Evolutionary conservation across 2,329 filamentous ascomycete genomes (phyloP).

Genomic region (Penicillium fuscoglaucum): DNA sequence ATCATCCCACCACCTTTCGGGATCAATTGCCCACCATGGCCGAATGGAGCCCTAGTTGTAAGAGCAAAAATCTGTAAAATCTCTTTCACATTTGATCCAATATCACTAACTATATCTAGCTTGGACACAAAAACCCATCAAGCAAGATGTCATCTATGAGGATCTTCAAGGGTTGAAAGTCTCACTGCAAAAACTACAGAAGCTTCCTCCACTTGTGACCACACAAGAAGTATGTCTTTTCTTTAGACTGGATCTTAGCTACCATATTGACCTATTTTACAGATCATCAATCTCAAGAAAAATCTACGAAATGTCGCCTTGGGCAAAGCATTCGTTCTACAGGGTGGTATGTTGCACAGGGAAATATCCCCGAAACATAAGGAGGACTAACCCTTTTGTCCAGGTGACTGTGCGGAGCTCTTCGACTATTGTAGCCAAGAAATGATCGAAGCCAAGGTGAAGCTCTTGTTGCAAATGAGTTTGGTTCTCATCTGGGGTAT

Average conservation of each 20-base stretch:
- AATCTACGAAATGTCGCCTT: constrained; percentile 81
- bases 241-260: neutral
- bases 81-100: neutral
- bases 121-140: constrained; percentile 48
- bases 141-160: constrained; percentile 50
- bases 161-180: constrained; percentile 42
- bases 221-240: constrained; percentile 41
- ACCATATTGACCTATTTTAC: constrained; percentile 2
- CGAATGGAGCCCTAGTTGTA: constrained; percentile 36
- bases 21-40: constrained; percentile 20
- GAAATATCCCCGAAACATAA: neutral
- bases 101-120: constrained; percentile 24
- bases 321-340: constrained; percentile 88
- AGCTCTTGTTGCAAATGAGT: constrained; percentile 95
- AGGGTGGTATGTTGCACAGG: constrained; percentile 64
- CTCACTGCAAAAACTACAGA: constrained; percentile 45
- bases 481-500: constrained; percentile 84
- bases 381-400: neutral
- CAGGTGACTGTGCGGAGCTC: constrained; percentile 84
- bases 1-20: neutral
- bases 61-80: constrained; percentile 1
- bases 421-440: constrained; percentile 93
- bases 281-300: constrained; percentile 74
- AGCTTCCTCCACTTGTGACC: constrained; percentile 50
- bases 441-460: constrained; percentile 94